phyloP scores from a whole-genome alignment of 768 basidiomycete species.

The Leccinum arenicola region DNA sequence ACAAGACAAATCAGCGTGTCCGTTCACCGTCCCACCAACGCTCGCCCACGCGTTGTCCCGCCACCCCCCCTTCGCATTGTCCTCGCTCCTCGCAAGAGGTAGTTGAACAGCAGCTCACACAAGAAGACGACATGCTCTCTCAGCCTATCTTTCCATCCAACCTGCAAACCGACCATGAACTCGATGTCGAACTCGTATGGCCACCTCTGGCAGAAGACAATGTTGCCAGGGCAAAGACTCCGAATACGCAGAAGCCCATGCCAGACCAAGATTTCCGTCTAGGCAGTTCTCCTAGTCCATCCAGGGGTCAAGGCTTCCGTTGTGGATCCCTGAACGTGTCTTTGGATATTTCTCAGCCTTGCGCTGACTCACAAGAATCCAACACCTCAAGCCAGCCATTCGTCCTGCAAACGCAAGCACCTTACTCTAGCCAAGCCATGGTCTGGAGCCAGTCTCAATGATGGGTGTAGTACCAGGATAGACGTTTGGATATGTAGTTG shows the following conservation, averaged over 20 bases:
- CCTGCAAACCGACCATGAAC: conserved; percentile 7
- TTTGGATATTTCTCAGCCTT: not conserved
- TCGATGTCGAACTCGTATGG: conserved; percentile 25
- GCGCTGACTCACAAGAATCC: conserved; percentile 12
- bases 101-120: conserved; percentile 51
- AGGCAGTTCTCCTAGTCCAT: conserved; percentile 2
- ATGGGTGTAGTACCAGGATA: not conserved
- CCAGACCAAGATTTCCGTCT: not conserved
- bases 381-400: conserved; percentile 31
- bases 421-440: conserved; percentile 45
- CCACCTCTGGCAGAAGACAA: conserved; percentile 21
- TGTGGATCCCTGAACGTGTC: conserved; percentile 23
- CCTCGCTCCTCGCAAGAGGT: conserved; percentile 39
- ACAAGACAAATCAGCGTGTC: conserved; percentile 1
- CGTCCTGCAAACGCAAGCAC: conserved; percentile 50
- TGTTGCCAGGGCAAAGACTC: not conserved
- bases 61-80: conserved; percentile 27
- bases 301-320: conserved; percentile 17
- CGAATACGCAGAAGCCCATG: not conserved
- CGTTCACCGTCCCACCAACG: not conserved
- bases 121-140: conserved; percentile 27
- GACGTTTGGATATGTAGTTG: not conserved
- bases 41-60: conserved; percentile 7
- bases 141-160: conserved; percentile 2
- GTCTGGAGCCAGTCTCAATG: conserved; percentile 32